Percentiles rank a stretch among this genome's conserved stretches.
Evolutionary conservation across 257 asterid species (phyloP).

Genomic region (Asclepias syriaca): DNA sequence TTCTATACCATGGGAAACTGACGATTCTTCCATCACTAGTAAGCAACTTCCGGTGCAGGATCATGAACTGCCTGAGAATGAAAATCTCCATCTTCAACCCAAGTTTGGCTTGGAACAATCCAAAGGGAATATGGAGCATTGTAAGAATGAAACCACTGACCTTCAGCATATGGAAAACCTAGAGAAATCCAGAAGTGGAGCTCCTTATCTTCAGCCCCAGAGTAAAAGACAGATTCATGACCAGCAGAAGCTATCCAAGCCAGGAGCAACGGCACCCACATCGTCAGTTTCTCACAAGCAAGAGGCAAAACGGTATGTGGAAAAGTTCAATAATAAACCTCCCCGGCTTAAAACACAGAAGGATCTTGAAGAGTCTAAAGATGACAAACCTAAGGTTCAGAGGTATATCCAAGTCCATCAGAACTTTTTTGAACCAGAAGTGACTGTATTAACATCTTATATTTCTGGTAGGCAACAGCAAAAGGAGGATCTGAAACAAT

Average conservation of each 20-base stretch:
- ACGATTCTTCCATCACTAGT: neutral
- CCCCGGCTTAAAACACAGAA: neutral
- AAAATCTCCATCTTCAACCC: neutral
- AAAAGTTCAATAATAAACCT: neutral
- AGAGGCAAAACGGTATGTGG: neutral
- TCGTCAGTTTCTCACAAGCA: neutral
- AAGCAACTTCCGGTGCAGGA: neutral
- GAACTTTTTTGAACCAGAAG: slow-evolving; percentile 6
- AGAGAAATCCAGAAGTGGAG: slow-evolving; percentile 8
- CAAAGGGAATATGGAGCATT: neutral
- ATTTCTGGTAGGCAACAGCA: slow-evolving; percentile 12
- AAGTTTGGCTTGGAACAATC: neutral
- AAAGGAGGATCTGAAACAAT: slow-evolving; percentile 15
- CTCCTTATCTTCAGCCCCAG: slow-evolving; percentile 11
- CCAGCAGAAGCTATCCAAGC: slow-evolving; percentile 7
- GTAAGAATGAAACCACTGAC: slow-evolving; percentile 10
- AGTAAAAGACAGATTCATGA: slow-evolving; percentile 8
- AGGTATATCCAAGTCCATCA: neutral
- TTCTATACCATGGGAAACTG: slow-evolving; percentile 1
- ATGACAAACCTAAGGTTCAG: slow-evolving; percentile 2
- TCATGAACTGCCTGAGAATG: neutral
- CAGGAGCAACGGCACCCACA: neutral
- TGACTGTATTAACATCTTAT: slow-evolving; percentile 10
- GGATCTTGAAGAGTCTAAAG: neutral
- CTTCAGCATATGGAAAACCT: neutral